Evolutionary conservation across 768 basidiomycete genomes (phyloP), one percentile per base, ranked within the genome.

Genomic region (Pluteus cervinus): DNA sequence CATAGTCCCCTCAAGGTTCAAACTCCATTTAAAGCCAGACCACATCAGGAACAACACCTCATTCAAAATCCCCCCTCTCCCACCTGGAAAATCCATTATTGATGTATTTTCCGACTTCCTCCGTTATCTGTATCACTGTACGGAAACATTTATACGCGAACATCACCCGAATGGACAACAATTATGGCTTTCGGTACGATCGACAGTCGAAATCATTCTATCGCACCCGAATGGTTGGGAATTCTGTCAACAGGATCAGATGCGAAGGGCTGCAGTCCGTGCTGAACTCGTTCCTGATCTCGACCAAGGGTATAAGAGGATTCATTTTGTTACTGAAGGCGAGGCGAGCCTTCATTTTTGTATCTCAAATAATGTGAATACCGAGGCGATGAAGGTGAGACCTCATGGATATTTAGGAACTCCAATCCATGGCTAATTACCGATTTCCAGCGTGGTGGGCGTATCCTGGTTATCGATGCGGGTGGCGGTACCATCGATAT

Each of bases 401-500:
- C n/a, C n/a, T 20, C 5, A 48, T 37, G 10, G n/a, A 11, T 9
- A 16, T 16, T 37, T 5, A 2, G 36, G 4, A 9, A 37, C 29
- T 12, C 26, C 33, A 44, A 9, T 9, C 5, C 7, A n/a, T 0
- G 16, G 15, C 22, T 39, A 23, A 33, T 44, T 22, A 9, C 16
- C 8, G 12, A 7, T 28, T 12, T 14, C 12, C 24, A 51, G 52
- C 34, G 36, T 12, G 46, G 42, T n/a, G 22, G 62, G 10, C 72
- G 70, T 1, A 56, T 78, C 3, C 55, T 75, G 40, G 60, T 80
- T 23, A 68, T 79, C 12, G 76, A 81, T 41, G 75, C 76, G 3
- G 78, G 79, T 5, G 76, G 76, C 29, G 79, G 76, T 14, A 81
- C 76, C 0, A 60, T 81, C 20, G 78, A 81, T 42, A 58, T 80